Conservation (phyloP, 1,139 yeast species). For the Candida sp. region DNA sequence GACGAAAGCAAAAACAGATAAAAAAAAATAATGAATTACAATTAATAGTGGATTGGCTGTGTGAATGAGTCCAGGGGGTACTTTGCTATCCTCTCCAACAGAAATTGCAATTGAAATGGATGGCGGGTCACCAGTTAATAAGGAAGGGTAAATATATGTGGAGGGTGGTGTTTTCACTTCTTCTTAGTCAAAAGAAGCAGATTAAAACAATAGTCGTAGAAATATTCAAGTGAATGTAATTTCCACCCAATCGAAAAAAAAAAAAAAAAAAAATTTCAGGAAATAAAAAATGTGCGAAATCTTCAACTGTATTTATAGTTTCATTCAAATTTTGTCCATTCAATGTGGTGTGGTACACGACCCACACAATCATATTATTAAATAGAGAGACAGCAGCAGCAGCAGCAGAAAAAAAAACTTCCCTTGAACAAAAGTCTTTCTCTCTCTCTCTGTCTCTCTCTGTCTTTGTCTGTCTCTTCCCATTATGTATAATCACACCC, state of each 20-base stretch:
- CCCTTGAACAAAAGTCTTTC: background rate
- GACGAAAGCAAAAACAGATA: background rate
- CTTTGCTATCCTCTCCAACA: too few species aligned
- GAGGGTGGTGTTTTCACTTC: too few species aligned
- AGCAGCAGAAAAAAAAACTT: background rate
- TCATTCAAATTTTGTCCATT: background rate
- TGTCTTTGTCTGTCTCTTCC: background rate
- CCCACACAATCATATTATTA: constrained; percentile 1
- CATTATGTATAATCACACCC: background rate
- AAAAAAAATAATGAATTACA: background rate
- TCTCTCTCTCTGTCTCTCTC: background rate
- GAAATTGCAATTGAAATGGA: too few species aligned
- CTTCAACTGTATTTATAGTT: constrained; percentile 6
- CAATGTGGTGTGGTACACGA: background rate
- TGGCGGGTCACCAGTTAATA: too few species aligned
- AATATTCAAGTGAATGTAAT: background rate
- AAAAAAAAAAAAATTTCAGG: background rate
- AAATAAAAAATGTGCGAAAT: constrained; percentile 6
- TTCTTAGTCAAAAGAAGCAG: background rate
- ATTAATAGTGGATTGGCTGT: background rate
- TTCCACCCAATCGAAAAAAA: background rate
- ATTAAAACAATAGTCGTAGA: background rate
- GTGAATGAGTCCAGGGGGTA: background rate
- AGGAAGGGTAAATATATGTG: too few species aligned
- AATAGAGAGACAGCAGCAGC: background rate